Conservation (phyloP, 768 basidiomycete genomes). For the Psilocybe tampanensis region DNA sequence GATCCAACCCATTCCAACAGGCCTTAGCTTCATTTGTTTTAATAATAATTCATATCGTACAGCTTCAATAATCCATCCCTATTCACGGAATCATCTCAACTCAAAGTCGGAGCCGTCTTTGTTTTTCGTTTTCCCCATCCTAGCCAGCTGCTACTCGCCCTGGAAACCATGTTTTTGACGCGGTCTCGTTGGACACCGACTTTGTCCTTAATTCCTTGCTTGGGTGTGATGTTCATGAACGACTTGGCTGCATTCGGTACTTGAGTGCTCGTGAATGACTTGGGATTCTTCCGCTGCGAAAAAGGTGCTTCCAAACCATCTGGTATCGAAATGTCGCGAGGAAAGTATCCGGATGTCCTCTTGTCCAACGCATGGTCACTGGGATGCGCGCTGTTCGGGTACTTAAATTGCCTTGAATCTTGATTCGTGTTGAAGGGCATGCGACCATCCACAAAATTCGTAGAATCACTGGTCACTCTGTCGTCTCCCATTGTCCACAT, state of each 20-base stretch:
- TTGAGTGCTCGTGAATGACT: slow-evolving; percentile 1
- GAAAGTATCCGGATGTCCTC: background rate
- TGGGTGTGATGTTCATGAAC: slow-evolving; percentile 42
- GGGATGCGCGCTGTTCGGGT: background rate
- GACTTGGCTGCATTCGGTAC: slow-evolving; percentile 26
- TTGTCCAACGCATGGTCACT: background rate
- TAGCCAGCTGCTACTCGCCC: slow-evolving; percentile 25
- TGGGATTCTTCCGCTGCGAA: background rate
- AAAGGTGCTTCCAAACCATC: background rate
- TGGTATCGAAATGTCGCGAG: background rate
- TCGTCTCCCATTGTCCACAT: background rate
- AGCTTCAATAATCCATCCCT: slow-evolving; percentile 18
- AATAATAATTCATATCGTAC: slow-evolving; percentile 15
- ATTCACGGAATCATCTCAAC: slow-evolving; percentile 7
- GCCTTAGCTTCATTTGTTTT: background rate
- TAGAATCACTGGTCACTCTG: background rate
- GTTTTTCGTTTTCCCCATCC: slow-evolving; percentile 26
- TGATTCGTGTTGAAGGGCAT: background rate
- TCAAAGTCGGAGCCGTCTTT: background rate
- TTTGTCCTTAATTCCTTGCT: slow-evolving; percentile 16
- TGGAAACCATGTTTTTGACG: slow-evolving; percentile 24
- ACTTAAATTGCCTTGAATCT: background rate
- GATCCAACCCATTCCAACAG: slow-evolving; percentile 8
- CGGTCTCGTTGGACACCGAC: slow-evolving; percentile 20
- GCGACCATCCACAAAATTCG: background rate